These are phyloP conservation scores for Coemansia erecta DNA, from an alignment of 192 early-diverging fungal species.

Conservation along the genomic window DNA sequence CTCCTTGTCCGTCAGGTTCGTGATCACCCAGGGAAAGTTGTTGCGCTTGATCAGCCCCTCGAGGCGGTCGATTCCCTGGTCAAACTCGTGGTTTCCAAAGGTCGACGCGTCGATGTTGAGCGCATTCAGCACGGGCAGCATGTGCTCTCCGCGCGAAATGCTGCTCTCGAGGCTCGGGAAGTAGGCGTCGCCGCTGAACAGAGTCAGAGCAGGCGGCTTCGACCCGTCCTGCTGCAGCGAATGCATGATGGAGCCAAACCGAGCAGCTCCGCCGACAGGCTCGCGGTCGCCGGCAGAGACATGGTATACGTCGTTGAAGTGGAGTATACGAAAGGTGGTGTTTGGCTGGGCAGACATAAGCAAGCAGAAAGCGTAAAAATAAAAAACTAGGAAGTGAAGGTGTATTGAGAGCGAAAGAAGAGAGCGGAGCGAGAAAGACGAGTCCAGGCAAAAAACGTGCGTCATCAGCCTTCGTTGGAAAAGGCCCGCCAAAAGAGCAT, in stretches of 20 bases:
- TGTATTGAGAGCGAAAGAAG: neutral
- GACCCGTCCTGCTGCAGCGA: slow-evolving; percentile 20
- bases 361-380: neutral
- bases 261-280: slow-evolving; percentile 64
- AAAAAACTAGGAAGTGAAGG: too few relatives aligned
- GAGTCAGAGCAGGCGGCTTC: slow-evolving; percentile 40
- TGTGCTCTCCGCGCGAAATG: slow-evolving; percentile 62
- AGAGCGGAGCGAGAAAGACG: neutral
- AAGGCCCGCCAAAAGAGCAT: too few relatives aligned
- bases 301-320: slow-evolving; percentile 71
- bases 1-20: slow-evolving; percentile 59
- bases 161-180: slow-evolving; percentile 67
- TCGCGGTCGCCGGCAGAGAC: slow-evolving; percentile 51
- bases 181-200: slow-evolving; percentile 69
- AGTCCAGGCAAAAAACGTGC: neutral
- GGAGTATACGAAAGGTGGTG: slow-evolving; percentile 47
- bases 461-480: too few relatives aligned
- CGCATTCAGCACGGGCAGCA: slow-evolving; percentile 62
- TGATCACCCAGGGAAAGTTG: slow-evolving; percentile 71
- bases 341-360: neutral
- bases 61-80: slow-evolving; percentile 62
- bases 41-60: slow-evolving; percentile 48
- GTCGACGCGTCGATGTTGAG: slow-evolving; percentile 59
- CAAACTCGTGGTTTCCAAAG: slow-evolving; percentile 76
- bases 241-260: slow-evolving; percentile 56